Evolutionary conservation across 1,139 yeast genomes (phyloP).

Genomic region (Pneumocystis carinii): DNA sequence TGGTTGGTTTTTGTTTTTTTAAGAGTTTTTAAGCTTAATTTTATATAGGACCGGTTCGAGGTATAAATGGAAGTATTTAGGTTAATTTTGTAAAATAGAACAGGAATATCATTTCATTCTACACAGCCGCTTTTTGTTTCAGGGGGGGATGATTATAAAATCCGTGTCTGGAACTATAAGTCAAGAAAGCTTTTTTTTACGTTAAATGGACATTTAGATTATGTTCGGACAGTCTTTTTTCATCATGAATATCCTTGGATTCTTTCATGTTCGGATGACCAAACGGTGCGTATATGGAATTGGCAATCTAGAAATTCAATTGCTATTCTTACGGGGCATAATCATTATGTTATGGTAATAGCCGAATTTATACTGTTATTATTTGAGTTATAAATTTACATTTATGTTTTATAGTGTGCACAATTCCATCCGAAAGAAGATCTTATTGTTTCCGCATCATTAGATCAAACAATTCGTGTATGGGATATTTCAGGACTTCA

Average conservation of each 20-base stretch:
- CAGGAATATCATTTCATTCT: slow-evolving; percentile 91
- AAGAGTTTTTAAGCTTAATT: neutral
- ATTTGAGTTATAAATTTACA: neutral
- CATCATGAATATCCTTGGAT: slow-evolving; percentile 97
- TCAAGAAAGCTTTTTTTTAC: slow-evolving; percentile 86
- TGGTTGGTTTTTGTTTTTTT: slow-evolving; percentile 53
- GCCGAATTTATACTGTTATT: neutral
- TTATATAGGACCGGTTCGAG: neutral
- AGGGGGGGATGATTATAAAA: slow-evolving; percentile 92
- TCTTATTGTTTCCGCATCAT: slow-evolving; percentile 82
- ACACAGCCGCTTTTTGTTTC: slow-evolving; percentile 94
- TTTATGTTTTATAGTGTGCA: slow-evolving; percentile 36
- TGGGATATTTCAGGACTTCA: slow-evolving; percentile 97
- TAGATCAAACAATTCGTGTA: slow-evolving; percentile 97
- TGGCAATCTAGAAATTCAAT: slow-evolving; percentile 93
- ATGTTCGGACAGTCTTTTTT: slow-evolving; percentile 85
- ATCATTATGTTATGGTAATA: slow-evolving; percentile 73
- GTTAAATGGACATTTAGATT: slow-evolving; percentile 82
- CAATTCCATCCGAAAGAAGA: slow-evolving; percentile 95
- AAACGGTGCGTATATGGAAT: slow-evolving; percentile 96
- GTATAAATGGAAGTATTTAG: neutral
- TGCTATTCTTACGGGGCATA: slow-evolving; percentile 95
- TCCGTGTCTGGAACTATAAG: slow-evolving; percentile 91
- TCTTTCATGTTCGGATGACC: slow-evolving; percentile 91
- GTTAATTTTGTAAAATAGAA: slow-evolving; percentile 15